phyloP scores from a whole-genome alignment of 2,329 filamentous ascomycete genomes.

The Cladophialophora psammophila region DNA sequence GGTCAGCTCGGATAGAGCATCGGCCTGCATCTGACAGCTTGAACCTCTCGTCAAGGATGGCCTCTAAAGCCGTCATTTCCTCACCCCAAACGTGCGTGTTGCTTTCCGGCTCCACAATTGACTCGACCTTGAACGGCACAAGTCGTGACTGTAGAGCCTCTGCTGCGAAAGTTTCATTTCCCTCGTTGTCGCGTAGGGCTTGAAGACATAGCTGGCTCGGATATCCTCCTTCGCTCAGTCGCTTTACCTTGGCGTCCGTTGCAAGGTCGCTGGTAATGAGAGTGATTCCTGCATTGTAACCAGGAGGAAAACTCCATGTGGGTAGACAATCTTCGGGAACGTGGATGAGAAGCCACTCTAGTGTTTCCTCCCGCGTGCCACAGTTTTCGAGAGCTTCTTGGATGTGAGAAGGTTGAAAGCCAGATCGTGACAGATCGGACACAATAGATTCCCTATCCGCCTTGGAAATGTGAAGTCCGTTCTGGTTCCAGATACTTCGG shows the following conservation, averaged over 20 bases:
- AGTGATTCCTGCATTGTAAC: constrained; percentile 87
- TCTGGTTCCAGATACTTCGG: constrained; percentile 85
- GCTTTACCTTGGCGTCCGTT: constrained; percentile 80
- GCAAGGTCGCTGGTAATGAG: constrained; percentile 83
- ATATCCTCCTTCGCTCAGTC: constrained; percentile 83
- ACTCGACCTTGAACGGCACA: constrained; percentile 32
- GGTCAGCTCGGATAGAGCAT: constrained; percentile 73
- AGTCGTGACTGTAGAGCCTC: constrained; percentile 78
- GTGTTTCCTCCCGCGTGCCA: constrained; percentile 87
- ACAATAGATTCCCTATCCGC: constrained; percentile 66
- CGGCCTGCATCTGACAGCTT: constrained; percentile 65
- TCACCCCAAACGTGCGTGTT: constrained; percentile 75
- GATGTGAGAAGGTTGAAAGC: constrained; percentile 87
- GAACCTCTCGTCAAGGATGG: constrained; percentile 82
- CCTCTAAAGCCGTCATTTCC: constrained; percentile 81
- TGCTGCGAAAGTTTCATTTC: constrained; percentile 79
- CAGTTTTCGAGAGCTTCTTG: constrained; percentile 87
- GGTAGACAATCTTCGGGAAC: constrained; percentile 98
- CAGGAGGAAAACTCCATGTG: constrained; percentile 87
- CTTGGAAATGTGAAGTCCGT: constrained; percentile 70
- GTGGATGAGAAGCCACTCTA: constrained; percentile 96
- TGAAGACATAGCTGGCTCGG: constrained; percentile 82
- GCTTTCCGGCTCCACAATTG: not conserved
- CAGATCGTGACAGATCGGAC: constrained; percentile 77
- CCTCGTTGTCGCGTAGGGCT: constrained; percentile 71